phyloP scores from a whole-genome alignment of 345 rosid species.

The Brassica rapa region DNA sequence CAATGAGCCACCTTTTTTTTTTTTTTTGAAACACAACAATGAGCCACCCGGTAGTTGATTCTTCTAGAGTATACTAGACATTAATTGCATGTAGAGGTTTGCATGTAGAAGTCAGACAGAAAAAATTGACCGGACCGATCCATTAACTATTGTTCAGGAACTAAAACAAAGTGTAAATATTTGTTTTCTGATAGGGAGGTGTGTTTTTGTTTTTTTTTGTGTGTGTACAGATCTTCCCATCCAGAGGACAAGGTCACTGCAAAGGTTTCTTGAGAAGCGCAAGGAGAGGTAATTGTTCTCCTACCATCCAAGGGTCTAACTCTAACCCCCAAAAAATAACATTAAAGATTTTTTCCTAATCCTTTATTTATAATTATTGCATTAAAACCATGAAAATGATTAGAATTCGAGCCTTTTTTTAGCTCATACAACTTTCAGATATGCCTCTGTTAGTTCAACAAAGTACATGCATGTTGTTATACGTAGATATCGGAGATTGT shows the following conservation, averaged over 20 bases:
- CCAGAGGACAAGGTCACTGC: constrained; percentile 67
- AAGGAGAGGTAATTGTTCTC: constrained; percentile 67
- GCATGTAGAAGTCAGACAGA: not conserved
- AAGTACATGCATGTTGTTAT: not conserved
- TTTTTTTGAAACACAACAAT: not conserved
- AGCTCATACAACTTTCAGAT: not conserved
- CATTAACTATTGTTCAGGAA: not conserved
- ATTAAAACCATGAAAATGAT: not conserved
- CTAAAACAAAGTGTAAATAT: not conserved
- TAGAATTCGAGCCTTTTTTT: not conserved
- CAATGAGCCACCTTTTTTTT: not conserved
- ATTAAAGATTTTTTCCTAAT: not conserved
- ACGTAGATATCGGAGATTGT: no score
- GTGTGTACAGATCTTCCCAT: constrained; percentile 64
- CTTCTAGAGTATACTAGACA: not conserved
- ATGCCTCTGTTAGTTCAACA: constrained; percentile 10
- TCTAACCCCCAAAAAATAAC: not conserved
- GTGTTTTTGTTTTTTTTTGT: not conserved
- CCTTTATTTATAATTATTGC: not conserved
- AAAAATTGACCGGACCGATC: not conserved
- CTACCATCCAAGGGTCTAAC: not conserved
- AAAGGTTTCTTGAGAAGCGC: constrained; percentile 87
- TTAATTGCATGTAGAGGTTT: not conserved
- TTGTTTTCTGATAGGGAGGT: not conserved
- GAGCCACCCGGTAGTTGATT: not conserved